Conservation (phyloP, 2,329 filamentous ascomycete genomes). For the Monosporascus ibericus region DNA sequence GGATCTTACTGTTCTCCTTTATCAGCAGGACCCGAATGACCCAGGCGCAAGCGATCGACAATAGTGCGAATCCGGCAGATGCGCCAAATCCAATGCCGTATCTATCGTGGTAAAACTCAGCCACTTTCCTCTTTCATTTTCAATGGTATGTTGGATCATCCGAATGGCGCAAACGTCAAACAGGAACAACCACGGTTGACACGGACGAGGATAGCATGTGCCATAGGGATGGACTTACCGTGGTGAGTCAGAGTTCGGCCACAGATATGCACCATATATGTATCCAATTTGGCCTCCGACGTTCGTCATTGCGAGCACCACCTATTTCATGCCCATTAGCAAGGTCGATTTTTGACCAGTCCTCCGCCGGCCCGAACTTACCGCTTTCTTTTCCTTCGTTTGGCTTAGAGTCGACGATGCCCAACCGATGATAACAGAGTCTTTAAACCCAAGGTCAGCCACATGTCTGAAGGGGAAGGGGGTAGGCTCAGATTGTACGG, state of each 20-base stretch:
- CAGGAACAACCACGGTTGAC: too few species aligned
- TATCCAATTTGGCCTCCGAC: constrained; percentile 41
- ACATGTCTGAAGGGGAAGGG: too few species aligned
- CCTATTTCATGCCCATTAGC: constrained; percentile 1
- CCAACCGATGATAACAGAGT: constrained; percentile 42
- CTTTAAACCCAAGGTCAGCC: too few species aligned
- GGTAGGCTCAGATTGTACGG: too few species aligned
- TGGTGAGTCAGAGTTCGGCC: constrained; percentile 38
- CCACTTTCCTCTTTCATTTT: too few species aligned
- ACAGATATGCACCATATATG: constrained; percentile 46
- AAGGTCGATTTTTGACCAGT: too few species aligned
- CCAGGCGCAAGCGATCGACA: constrained; percentile 35
- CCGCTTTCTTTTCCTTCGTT: constrained; percentile 44
- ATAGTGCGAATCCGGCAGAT: constrained; percentile 35
- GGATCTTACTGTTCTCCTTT: constrained; percentile 34
- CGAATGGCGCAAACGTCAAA: too few species aligned
- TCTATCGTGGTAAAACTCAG: too few species aligned
- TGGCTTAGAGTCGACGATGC: constrained; percentile 37
- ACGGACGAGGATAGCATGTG: too few species aligned
- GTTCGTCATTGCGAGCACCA: constrained; percentile 42
- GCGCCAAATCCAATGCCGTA: constrained; percentile 40
- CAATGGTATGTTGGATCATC: too few species aligned
- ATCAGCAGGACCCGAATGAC: constrained; percentile 33
- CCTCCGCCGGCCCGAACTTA: constrained; percentile 7
- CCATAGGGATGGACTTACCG: constrained; percentile 9